These are phyloP conservation scores for Arthrobotrys sphaeroides DNA, from an alignment of 2,329 filamentous ascomycete species.

Conservation along the genomic window DNA sequence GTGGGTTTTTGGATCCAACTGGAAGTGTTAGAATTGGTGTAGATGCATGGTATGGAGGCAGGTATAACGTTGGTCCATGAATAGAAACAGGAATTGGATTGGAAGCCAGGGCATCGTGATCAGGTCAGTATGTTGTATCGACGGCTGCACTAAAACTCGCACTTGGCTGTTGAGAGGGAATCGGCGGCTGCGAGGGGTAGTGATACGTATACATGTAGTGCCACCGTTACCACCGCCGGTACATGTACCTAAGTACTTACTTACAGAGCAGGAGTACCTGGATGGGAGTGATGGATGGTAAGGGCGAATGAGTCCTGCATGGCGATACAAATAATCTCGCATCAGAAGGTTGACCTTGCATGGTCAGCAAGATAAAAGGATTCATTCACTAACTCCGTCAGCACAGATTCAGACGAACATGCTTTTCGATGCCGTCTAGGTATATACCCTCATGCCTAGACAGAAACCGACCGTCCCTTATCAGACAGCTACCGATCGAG, in stretches of 20 bases:
- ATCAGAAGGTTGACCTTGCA: conserved; percentile 10
- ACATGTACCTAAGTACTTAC: too few relatives aligned
- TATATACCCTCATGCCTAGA: neutral
- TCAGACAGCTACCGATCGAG: neutral
- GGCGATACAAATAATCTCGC: conserved; percentile 11
- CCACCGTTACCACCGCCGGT: neutral
- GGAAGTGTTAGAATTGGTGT: too few relatives aligned
- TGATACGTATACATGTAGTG: neutral
- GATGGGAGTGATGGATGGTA: too few relatives aligned
- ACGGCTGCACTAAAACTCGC: too few relatives aligned
- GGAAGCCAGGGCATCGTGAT: conserved; percentile 33
- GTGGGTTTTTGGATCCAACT: too few relatives aligned
- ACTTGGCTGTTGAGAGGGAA: neutral
- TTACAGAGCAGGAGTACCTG: too few relatives aligned
- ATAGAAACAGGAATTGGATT: conserved; percentile 23
- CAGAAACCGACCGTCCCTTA: neutral
- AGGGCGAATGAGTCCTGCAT: conserved; percentile 4
- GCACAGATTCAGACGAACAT: too few relatives aligned
- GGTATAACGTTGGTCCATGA: conserved; percentile 13
- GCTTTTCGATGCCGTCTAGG: neutral
- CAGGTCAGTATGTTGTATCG: conserved; percentile 37
- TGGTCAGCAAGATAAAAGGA: neutral
- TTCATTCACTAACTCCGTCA: conserved; percentile 5
- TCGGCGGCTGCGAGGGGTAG: conserved; percentile 26
- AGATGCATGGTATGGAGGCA: neutral